These are phyloP conservation scores for Panaeolus cyanescens DNA, from an alignment of 768 basidiomycete species.

Conservation along the genomic window DNA sequence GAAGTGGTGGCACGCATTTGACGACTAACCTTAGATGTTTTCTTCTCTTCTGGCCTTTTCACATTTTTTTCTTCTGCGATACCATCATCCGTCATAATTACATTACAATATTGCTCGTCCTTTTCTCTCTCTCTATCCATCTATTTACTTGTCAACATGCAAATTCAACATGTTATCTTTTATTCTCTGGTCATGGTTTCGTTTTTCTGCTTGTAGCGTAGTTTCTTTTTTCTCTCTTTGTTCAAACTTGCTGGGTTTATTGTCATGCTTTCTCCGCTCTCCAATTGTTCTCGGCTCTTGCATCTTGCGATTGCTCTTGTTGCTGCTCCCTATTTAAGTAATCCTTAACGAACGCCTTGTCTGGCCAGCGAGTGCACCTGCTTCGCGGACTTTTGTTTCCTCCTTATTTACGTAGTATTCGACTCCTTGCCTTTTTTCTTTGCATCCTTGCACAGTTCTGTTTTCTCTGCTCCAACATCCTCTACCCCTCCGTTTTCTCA, in stretches of 20 bases:
- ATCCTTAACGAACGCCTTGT: not conserved
- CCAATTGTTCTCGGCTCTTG: not conserved
- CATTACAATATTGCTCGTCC: not conserved
- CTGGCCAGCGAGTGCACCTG: not conserved
- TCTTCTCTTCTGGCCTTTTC: not conserved
- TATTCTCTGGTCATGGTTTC: not conserved
- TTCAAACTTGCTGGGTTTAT: not conserved
- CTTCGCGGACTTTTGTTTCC: not conserved
- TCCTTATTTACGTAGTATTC: not conserved
- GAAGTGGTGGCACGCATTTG: not conserved
- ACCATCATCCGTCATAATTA: not conserved
- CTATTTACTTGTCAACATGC: not conserved
- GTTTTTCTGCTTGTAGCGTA: not conserved
- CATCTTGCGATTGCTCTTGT: not conserved
- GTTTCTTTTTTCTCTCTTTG: not conserved
- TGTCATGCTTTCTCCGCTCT: not conserved
- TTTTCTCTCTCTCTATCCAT: not conserved
- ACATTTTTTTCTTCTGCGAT: not conserved
- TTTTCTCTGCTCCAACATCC: too few species aligned
- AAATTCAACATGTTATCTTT: not conserved
- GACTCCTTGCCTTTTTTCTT: too few species aligned
- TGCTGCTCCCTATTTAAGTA: conserved; percentile 2
- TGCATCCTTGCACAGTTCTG: not conserved
- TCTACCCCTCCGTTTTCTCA: too few species aligned
- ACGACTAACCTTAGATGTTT: conserved; percentile 1